Percentiles rank a stretch among this genome's conserved stretches.
These are phyloP conservation scores for Leishmania gerbilli DNA, from an alignment of 208 protist species.

Conservation along the genomic window DNA sequence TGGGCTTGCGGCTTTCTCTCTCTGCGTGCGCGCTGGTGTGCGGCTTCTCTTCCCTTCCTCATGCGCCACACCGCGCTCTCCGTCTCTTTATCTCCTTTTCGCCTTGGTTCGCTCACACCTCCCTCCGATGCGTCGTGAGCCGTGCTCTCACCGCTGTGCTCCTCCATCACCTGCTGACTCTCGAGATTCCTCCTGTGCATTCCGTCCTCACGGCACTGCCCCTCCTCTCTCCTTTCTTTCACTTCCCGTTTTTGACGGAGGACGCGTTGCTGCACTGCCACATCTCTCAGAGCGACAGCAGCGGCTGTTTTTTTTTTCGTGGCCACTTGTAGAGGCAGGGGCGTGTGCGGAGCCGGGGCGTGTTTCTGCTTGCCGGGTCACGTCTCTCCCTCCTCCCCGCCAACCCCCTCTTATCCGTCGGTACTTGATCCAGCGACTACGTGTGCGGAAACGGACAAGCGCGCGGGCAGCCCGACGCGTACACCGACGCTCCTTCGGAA, in stretches of 20 bases:
- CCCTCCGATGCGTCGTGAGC: neutral
- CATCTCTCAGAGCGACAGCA: neutral
- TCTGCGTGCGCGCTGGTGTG: neutral
- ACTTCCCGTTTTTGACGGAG: neutral
- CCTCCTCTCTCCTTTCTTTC: neutral
- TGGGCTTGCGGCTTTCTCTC: neutral
- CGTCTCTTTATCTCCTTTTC: neutral
- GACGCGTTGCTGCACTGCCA: neutral
- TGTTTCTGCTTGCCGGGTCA: neutral
- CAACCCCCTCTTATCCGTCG: neutral
- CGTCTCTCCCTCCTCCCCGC: neutral
- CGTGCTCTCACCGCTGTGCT: neutral
- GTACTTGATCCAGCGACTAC: neutral
- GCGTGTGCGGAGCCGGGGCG: neutral
- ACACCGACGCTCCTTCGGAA: neutral
- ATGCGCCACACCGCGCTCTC: neutral
- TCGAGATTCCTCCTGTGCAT: neutral
- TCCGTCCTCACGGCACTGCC: neutral
- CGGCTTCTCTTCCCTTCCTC: neutral
- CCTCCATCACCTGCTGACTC: neutral
- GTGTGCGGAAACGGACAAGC: neutral
- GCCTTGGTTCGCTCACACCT: neutral
- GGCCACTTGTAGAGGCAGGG: neutral
- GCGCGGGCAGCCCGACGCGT: conserved; percentile 1
- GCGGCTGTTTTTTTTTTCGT: neutral